Conservation (phyloP, 169 alveolate species). For the Plasmodium yoelii region DNA sequence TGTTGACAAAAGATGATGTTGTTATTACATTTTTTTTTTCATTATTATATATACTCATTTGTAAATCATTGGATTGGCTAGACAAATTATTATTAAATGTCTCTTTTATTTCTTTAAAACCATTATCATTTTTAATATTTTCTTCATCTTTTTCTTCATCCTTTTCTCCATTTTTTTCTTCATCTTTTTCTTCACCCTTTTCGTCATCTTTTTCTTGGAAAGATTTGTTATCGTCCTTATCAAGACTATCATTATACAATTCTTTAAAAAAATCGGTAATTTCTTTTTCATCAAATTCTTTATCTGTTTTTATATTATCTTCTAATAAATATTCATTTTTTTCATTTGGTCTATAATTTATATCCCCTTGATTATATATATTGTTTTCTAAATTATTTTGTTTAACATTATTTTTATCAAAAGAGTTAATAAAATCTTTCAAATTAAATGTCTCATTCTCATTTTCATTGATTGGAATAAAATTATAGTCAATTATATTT, state of each 20-base stretch:
- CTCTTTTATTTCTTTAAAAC: too few species aligned
- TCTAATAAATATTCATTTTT: background rate
- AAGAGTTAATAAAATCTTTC: conserved; percentile 8
- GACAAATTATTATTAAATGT: too few species aligned
- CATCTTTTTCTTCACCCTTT: too few species aligned
- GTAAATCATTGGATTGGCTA: too few species aligned
- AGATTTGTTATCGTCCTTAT: background rate
- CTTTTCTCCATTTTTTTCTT: too few species aligned
- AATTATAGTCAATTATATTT: conserved; percentile 55
- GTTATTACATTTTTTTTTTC: too few species aligned
- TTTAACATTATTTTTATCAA: background rate
- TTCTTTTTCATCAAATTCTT: conserved; percentile 15
- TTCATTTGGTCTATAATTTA: background rate
- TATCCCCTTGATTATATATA: background rate
- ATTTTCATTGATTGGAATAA: conserved; percentile 27
- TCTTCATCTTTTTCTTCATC: background rate
- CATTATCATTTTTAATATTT: too few species aligned
- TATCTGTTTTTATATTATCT: conserved; percentile 1
- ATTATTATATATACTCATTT: too few species aligned
- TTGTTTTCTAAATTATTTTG: background rate
- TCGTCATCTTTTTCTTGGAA: background rate
- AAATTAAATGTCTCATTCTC: conserved; percentile 25
- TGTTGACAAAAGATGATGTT: too few species aligned
- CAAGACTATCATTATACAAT: conserved; percentile 20
- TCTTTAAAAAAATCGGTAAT: conserved; percentile 34